Evolutionary conservation across 768 basidiomycete genomes (phyloP), one percentile per base, ranked within the genome.

Genomic region (Cyclocybe aegerita): DNA sequence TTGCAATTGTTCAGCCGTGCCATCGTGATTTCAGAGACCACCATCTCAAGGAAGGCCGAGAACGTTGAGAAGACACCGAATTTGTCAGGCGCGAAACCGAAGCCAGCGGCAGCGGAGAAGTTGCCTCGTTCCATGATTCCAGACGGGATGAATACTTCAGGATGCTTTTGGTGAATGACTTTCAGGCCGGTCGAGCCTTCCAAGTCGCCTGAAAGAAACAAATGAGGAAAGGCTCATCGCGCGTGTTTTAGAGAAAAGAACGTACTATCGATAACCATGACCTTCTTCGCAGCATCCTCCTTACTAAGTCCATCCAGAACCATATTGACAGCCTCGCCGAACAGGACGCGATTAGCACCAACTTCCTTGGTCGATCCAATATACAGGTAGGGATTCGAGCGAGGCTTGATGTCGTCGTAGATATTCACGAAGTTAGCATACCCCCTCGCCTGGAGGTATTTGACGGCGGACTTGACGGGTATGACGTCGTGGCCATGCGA

Each of bases 1-100:
- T 93, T 94, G 75, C 88, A 89, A 59, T 88, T 78, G 68, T 94
- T 94, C 65, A 94, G 68, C 46, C 92, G 81, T n/a, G 92, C 92
- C 92, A 93, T 94, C 9, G 92, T 93, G 45, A 93, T 72, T 67
- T 94, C 92, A 4, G 90, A 92, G 47, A 94, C 68, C 43, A 89
- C 75, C 92, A 93, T 93, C 78, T 94, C 92, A 50, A 92, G 76
- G 78, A 94, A 94, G 3, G 92, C 91, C 43, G 88, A 89, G 72
- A 94, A 94, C 4, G 92, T 93, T 17, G 90, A 90, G 73, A 91
- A 91, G 49, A 92, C 88, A 53, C 92, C 91, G 52, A 86, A 88
- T 68, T 91, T 92, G 60, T 91, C 79, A 16, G 78, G 66, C 34
- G 83, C 86, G 62, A 91, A 93, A 37, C 92, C 92, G 63, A 93